Percentiles rank a stretch among this genome's conserved stretches.
phyloP scores from a whole-genome alignment of 2,329 filamentous ascomycete species.

The Talaromyces sp. region DNA sequence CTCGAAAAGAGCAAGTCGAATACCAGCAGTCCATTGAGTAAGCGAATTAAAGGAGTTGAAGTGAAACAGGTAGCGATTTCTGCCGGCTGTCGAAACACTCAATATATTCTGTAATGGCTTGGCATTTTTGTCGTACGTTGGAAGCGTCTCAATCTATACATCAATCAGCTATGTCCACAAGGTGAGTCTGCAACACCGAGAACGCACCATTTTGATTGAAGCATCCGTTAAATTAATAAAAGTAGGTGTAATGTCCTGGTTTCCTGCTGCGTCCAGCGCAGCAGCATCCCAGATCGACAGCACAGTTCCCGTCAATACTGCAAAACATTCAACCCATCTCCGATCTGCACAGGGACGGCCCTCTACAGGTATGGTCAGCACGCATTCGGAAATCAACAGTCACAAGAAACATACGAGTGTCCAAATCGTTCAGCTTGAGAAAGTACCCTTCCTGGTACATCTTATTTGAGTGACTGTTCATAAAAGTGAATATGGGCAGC shows the following conservation, averaged over 20 bases:
- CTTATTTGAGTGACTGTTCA: conserved; percentile 95
- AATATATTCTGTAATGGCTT: conserved; percentile 90
- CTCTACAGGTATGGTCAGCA: conserved; percentile 55
- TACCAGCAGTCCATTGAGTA: conserved; percentile 92
- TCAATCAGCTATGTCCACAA: neutral
- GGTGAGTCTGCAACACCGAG: neutral
- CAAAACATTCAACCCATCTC: conserved; percentile 95
- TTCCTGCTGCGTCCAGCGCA: conserved; percentile 81
- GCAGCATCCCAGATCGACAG: conserved; percentile 93
- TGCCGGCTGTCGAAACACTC: conserved; percentile 90
- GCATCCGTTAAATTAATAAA: conserved; percentile 98
- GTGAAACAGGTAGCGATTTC: conserved; percentile 91
- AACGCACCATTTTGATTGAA: conserved; percentile 88
- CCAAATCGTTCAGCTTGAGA: conserved; percentile 91
- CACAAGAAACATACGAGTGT: conserved; percentile 66
- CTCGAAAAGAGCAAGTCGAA: conserved; percentile 91
- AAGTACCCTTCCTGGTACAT: conserved; percentile 98
- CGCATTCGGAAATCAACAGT: neutral
- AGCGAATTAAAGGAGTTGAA: conserved; percentile 94
- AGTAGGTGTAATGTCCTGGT: conserved; percentile 80
- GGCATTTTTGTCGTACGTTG: conserved; percentile 72
- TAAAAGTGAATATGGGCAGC: conserved; percentile 86
- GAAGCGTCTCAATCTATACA: conserved; percentile 77
- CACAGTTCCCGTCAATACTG: conserved; percentile 91
- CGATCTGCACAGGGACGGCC: conserved; percentile 81